These are phyloP conservation scores for Microsporum canis DNA, from an alignment of 2,329 filamentous ascomycete species.

Conservation along the genomic window DNA sequence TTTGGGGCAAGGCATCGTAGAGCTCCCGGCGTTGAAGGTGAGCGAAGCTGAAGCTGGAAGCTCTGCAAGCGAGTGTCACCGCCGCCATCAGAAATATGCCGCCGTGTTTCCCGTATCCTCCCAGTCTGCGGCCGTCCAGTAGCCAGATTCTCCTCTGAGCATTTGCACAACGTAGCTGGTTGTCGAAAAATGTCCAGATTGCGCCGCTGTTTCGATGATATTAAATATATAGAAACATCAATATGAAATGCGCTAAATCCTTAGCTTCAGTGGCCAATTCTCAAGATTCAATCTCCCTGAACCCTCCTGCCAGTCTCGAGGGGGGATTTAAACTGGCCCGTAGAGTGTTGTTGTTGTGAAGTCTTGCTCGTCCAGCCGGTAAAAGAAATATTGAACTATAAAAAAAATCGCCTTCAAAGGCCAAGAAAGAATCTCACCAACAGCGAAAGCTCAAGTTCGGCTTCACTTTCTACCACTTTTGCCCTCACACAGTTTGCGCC, in stretches of 20 bases:
- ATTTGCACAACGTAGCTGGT: background rate
- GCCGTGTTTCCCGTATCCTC: background rate
- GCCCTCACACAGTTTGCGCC: background rate
- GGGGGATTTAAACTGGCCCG: background rate
- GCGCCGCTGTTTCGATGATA: background rate
- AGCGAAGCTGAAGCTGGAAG: background rate
- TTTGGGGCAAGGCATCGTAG: background rate
- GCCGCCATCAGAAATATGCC: slow-evolving; percentile 2
- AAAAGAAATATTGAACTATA: background rate
- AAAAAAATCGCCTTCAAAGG: background rate
- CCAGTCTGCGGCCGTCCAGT: slow-evolving; percentile 1
- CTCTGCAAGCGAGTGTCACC: background rate
- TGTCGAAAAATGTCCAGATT: background rate
- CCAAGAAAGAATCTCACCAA: background rate
- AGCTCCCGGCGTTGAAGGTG: background rate
- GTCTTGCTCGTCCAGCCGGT: background rate
- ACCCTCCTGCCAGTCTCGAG: background rate
- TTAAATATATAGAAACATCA: background rate
- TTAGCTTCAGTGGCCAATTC: background rate
- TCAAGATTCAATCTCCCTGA: background rate
- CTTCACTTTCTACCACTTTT: background rate
- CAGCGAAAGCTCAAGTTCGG: background rate
- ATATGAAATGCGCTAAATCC: background rate
- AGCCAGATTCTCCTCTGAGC: background rate
- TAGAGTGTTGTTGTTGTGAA: background rate